A percentile compares a stretch with the other conserved stretches of the same genome.
phyloP scores from a whole-genome alignment of 345 rosid genomes.

The Pseudoturritis turrita region DNA sequence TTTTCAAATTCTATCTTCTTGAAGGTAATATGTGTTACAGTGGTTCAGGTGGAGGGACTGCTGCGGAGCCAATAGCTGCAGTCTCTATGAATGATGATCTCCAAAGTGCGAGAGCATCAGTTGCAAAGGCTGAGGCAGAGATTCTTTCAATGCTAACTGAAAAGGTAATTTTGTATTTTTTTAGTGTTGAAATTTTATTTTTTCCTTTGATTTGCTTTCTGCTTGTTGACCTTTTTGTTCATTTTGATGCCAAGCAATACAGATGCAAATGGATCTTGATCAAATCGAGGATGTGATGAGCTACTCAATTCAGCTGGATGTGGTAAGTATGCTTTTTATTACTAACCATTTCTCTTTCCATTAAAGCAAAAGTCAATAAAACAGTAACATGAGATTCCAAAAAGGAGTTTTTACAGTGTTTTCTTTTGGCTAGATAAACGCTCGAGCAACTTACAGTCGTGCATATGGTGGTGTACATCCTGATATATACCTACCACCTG shows the following conservation, averaged over 20 bases:
- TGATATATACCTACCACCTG: constrained; percentile 53
- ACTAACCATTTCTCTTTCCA: not conserved
- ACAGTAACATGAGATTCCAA: not conserved
- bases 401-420: constrained; percentile 8
- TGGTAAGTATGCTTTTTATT: constrained; percentile 38
- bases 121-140: constrained; percentile 74
- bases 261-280: constrained; percentile 72
- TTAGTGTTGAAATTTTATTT: constrained; percentile 12
- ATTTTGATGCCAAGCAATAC: constrained; percentile 30
- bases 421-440: constrained; percentile 56
- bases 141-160: constrained; percentile 71
- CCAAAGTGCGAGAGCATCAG: constrained; percentile 65
- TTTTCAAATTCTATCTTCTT: constrained; percentile 12
- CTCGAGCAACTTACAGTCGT: constrained; percentile 79
- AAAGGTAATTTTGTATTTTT: constrained; percentile 45
- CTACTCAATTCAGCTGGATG: constrained; percentile 57
- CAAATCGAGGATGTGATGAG: constrained; percentile 47
- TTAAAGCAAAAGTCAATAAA: not conserved
- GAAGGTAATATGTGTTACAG: constrained; percentile 51
- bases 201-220: not conserved
- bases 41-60: constrained; percentile 73
- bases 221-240: constrained; percentile 22
- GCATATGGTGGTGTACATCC: constrained; percentile 78
- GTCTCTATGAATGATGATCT: constrained; percentile 83
- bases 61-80: constrained; percentile 75